These are phyloP conservation scores for Oryza glaberrima DNA, from an alignment of 176 grass and related monocot species.

Conservation along the genomic window DNA sequence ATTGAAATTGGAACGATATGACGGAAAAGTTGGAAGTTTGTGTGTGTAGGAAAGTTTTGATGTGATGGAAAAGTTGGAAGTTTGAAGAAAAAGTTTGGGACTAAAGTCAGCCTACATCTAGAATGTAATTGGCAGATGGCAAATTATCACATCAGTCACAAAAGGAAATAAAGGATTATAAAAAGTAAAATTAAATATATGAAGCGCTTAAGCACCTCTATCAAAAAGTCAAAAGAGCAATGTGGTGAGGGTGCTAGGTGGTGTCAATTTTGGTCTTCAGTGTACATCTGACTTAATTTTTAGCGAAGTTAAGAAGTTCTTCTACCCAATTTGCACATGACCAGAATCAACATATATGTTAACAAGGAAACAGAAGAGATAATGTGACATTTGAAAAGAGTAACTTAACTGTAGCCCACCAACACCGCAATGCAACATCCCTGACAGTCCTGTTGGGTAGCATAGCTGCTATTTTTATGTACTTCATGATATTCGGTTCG, in stretches of 20 bases:
- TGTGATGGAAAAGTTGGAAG: too few species aligned
- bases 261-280: neutral
- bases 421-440: slow-evolving; percentile 92
- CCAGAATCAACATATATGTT: neutral
- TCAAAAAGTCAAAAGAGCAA: neutral
- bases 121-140: slow-evolving; percentile 2
- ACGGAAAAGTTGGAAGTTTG: too few species aligned
- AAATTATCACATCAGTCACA: neutral
- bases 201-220: neutral
- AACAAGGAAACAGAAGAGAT: slow-evolving; percentile 1
- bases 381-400: slow-evolving; percentile 27
- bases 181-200: neutral
- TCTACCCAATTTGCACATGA: slow-evolving; percentile 12
- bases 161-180: neutral
- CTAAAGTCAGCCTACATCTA: neutral
- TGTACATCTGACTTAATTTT: slow-evolving; percentile 17
- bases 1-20: too few species aligned
- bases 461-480: slow-evolving; percentile 93
- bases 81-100: too few species aligned
- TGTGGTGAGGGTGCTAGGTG: neutral
- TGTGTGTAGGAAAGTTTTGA: too few species aligned
- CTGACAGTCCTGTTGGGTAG: slow-evolving; percentile 88
- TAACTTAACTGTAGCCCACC: slow-evolving; percentile 78
- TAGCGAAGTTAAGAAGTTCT: neutral
- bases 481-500: slow-evolving; percentile 95